Evolutionary conservation across 495 filamentous ascomycete species (phyloP).

Genomic region (Amorphotheca resinae): DNA sequence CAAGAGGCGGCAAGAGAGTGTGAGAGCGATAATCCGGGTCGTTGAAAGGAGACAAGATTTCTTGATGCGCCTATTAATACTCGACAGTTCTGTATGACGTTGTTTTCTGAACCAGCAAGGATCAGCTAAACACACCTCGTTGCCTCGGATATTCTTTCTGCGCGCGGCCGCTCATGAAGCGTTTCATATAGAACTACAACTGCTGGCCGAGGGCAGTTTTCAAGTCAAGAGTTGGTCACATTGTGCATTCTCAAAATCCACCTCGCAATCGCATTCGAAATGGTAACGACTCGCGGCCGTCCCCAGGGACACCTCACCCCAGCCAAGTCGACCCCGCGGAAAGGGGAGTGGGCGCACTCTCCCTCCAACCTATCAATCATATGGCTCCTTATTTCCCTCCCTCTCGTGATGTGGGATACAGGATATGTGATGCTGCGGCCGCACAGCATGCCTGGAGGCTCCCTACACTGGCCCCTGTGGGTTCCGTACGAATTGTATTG

Average conservation of each 20-base stretch:
- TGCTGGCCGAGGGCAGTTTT: not conserved
- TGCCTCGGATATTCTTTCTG: no score
- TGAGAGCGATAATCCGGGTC: constrained; percentile 4
- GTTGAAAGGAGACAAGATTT: constrained; percentile 9
- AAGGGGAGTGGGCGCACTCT: constrained; percentile 48
- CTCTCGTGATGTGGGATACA: constrained; percentile 74
- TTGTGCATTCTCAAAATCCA: no score
- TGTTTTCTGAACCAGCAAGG: no score
- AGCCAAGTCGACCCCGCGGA: constrained; percentile 20
- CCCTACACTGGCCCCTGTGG: constrained; percentile 63
- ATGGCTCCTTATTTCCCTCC: constrained; percentile 71
- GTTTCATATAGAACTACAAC: not conserved
- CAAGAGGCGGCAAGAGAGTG: constrained; percentile 4
- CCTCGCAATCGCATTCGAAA: constrained; percentile 1
- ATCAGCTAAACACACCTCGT: no score
- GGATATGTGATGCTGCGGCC: constrained; percentile 74
- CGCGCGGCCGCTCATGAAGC: no score
- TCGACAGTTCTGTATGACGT: no score
- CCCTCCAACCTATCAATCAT: constrained; percentile 50
- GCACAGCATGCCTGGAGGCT: constrained; percentile 69
- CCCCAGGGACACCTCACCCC: constrained; percentile 16
- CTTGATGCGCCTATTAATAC: constrained; percentile 7
- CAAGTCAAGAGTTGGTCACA: not conserved
- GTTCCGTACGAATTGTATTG: constrained; percentile 74
- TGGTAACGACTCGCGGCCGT: constrained; percentile 18